Evolutionary conservation across 2,329 filamentous ascomycete genomes (phyloP).

Genomic region (Hypomyces perniciosus): DNA sequence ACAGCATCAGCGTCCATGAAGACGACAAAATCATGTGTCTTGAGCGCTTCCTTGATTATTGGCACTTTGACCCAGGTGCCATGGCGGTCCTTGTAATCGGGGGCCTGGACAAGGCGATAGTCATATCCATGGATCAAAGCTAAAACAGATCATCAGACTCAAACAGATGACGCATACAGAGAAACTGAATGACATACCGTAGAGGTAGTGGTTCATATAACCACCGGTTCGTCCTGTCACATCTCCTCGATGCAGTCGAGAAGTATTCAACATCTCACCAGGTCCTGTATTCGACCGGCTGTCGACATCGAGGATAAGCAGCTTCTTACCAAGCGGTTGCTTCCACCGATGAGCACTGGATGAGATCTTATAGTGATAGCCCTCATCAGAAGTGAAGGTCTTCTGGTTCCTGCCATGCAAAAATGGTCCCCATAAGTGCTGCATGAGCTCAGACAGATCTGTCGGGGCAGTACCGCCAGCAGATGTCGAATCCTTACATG

Average conservation of each 20-base stretch:
- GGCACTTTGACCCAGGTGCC: conserved; percentile 42
- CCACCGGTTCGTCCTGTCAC: too few species aligned
- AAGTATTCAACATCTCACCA: too few species aligned
- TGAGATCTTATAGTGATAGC: neutral
- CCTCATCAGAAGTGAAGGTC: neutral
- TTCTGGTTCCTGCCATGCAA: neutral
- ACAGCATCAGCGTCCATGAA: conserved; percentile 40
- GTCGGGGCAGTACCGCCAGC: neutral
- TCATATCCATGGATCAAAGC: conserved; percentile 42
- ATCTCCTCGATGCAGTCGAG: too few species aligned
- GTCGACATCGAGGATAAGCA: too few species aligned
- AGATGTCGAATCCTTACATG: too few species aligned
- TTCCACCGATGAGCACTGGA: too few species aligned
- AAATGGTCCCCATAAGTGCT: neutral
- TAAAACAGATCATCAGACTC: neutral
- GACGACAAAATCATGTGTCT: conserved; percentile 36
- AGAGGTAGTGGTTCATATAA: too few species aligned
- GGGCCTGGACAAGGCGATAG: conserved; percentile 40
- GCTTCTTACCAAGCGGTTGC: too few species aligned
- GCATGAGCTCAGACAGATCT: neutral
- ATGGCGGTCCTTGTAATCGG: conserved; percentile 34
- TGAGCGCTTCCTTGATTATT: conserved; percentile 31
- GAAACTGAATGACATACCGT: too few species aligned
- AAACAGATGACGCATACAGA: too few species aligned
- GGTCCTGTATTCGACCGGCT: too few species aligned